Percentiles rank a stretch among this genome's conserved stretches.
Conservation (phyloP, 371 early-diverging fungal species). For the Circinella umbellata region DNA sequence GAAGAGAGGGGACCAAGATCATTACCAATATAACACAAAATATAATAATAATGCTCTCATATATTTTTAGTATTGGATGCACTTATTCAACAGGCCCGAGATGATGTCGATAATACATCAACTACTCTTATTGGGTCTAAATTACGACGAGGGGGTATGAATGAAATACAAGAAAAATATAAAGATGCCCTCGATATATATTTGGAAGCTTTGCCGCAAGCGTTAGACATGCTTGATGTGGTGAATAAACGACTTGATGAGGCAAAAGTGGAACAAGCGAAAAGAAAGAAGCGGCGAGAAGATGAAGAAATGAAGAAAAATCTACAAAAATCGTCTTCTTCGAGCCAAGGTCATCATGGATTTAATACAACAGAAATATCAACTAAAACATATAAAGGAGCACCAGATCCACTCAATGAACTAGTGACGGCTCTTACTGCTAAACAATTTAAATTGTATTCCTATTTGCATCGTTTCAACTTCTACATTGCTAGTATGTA, state of each 20-base stretch:
- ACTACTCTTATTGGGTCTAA: slow-evolving; percentile 15
- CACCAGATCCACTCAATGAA: not conserved
- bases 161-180: slow-evolving; percentile 31
- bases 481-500: slow-evolving; percentile 66
- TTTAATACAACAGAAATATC: not conserved
- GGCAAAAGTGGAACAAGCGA: slow-evolving; percentile 19
- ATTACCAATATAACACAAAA: not conserved
- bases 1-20: not conserved
- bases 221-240: slow-evolving; percentile 13
- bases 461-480: slow-evolving; percentile 60
- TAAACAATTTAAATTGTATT: slow-evolving; percentile 34
- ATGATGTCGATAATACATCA: slow-evolving; percentile 25
- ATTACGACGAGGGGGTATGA: slow-evolving; percentile 38
- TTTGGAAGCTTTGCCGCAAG: slow-evolving; percentile 6
- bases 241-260: slow-evolving; percentile 1
- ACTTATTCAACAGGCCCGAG: slow-evolving; percentile 47
- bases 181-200: slow-evolving; percentile 22
- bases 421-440: not conserved
- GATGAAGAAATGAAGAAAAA: not conserved
- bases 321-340: too few species aligned
- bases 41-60: slow-evolving; percentile 1
- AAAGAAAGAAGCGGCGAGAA: slow-evolving; percentile 7
- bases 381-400: not conserved
- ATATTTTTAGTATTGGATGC: slow-evolving; percentile 45
- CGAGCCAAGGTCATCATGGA: too few species aligned